Conservation (phyloP, 768 basidiomycete genomes). For the Hericium coralloides region DNA sequence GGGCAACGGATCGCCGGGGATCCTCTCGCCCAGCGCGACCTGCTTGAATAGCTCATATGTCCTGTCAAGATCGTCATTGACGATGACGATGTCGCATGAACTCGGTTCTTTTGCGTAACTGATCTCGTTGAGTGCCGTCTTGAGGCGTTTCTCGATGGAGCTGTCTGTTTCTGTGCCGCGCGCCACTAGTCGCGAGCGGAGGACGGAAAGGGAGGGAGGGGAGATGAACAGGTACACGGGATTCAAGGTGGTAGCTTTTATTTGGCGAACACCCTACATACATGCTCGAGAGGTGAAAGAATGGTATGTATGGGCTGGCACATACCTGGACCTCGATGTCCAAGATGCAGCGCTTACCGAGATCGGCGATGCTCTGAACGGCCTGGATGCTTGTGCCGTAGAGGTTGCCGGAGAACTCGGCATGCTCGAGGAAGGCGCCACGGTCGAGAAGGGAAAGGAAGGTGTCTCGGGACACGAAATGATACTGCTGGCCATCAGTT, state of each 20-base stretch:
- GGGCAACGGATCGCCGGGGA: slow-evolving; percentile 58
- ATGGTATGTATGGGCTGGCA: slow-evolving; percentile 7
- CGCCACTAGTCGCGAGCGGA: slow-evolving; percentile 60
- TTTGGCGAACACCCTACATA: slow-evolving; percentile 79
- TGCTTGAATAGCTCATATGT: slow-evolving; percentile 73
- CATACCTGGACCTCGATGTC: slow-evolving; percentile 94
- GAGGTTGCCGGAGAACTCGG: slow-evolving; percentile 85
- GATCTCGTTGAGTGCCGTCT: slow-evolving; percentile 72
- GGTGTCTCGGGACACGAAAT: slow-evolving; percentile 65
- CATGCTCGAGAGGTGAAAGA: slow-evolving; percentile 4
- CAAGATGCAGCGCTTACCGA: slow-evolving; percentile 79
- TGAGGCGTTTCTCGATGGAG: slow-evolving; percentile 65
- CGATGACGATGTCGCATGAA: slow-evolving; percentile 73
- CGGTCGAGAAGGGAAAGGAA: slow-evolving; percentile 64
- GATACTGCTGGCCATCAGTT: slow-evolving; percentile 73
- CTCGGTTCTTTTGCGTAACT: slow-evolving; percentile 71
- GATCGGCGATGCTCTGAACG: slow-evolving; percentile 54
- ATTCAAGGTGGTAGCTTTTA: slow-evolving; percentile 73
- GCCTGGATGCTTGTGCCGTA: slow-evolving; percentile 89
- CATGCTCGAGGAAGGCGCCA: slow-evolving; percentile 86
- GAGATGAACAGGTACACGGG: slow-evolving; percentile 90
- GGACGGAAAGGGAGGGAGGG: slow-evolving; percentile 68
- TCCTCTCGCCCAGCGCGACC: slow-evolving; percentile 63
- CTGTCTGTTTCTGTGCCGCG: slow-evolving; percentile 81
- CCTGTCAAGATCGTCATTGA: slow-evolving; percentile 83